Evolutionary conservation across 148 eudicot genomes (phyloP).

Genomic region (Gaultheria prostrata): DNA sequence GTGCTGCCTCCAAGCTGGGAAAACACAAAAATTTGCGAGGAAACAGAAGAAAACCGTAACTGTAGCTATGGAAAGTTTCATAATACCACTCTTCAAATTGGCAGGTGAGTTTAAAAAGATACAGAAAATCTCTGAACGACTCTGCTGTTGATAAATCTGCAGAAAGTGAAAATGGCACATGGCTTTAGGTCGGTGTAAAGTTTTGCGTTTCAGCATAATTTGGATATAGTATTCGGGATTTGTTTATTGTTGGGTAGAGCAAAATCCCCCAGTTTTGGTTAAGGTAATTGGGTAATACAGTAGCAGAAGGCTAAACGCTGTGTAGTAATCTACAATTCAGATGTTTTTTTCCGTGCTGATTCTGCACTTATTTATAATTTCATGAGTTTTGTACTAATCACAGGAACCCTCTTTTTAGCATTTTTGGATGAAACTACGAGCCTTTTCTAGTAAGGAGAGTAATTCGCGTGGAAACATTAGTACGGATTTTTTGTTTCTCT

Average conservation of each 20-base stretch:
- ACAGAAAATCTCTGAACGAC: neutral
- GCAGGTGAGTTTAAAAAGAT: neutral
- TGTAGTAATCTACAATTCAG: neutral
- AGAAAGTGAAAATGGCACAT: neutral
- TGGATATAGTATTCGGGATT: neutral
- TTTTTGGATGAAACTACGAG: neutral
- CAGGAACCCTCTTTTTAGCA: neutral
- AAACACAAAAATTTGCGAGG: conserved; percentile 14
- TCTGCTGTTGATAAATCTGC: neutral
- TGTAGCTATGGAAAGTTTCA: neutral
- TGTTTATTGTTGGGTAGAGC: neutral
- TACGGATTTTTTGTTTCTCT: too few relatives aligned
- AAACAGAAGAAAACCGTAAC: conserved; percentile 19
- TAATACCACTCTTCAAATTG: neutral
- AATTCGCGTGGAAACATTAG: too few relatives aligned
- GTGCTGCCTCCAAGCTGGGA: conserved; percentile 2
- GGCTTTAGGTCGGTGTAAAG: neutral
- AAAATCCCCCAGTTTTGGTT: neutral
- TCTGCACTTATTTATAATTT: neutral
- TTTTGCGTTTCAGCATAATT: neutral
- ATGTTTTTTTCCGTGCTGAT: neutral
- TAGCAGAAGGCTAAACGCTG: neutral
- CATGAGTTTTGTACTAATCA: neutral
- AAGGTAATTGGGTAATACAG: neutral
- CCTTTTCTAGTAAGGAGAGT: too few relatives aligned